Evolutionary conservation across 2,329 filamentous ascomycete species (phyloP), one percentile per base, ranked within the genome.

Genomic region (Beauveria medogensis): DNA sequence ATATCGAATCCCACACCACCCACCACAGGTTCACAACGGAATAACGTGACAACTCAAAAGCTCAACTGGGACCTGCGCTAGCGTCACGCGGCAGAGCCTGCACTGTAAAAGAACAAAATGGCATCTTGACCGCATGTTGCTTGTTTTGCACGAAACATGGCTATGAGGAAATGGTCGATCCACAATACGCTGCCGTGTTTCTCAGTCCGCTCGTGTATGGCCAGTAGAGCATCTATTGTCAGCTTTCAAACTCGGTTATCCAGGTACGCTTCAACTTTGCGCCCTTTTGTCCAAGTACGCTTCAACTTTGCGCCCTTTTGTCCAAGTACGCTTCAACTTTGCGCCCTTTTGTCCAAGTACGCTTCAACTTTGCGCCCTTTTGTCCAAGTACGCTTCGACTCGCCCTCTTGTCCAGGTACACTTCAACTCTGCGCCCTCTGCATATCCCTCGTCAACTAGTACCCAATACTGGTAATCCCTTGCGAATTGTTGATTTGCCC

Each of bases 31-130:
- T n/a, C 22, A 6, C 30, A 37, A 16, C 34, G 2, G 5, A 5
- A 37, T 5, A 37, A 37, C 34, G 12, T 16, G 12, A 37, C 34
- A 37, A 37, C 5, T 14, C 30, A 14, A 37, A 14, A 59, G 26
- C 14, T 26, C 48, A 59, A 40, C 57, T 59, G 40, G 58, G 58
- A 60, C 60, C 60, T 62, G 47, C 60, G 54, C 53, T 62, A 55
- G 51, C 50, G n/a, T 8, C 55, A 57, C 48, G 51, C 48, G 43
- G 28, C 43, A 50, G 8, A 6, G 30, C 18, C 44, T 26, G 55
- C 26, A n/a, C 41, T 24, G 53, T 1, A 16, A 37, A 37, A 16
- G 34, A 34, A 30, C 3, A n/a, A 47, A 46, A 46, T 16, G 26
- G 37, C 12, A 52, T 12, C 30, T 47, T 41, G 30, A 30, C 46